Conservation (phyloP, 768 basidiomycete genomes). For the Fomitopsis serialis region DNA sequence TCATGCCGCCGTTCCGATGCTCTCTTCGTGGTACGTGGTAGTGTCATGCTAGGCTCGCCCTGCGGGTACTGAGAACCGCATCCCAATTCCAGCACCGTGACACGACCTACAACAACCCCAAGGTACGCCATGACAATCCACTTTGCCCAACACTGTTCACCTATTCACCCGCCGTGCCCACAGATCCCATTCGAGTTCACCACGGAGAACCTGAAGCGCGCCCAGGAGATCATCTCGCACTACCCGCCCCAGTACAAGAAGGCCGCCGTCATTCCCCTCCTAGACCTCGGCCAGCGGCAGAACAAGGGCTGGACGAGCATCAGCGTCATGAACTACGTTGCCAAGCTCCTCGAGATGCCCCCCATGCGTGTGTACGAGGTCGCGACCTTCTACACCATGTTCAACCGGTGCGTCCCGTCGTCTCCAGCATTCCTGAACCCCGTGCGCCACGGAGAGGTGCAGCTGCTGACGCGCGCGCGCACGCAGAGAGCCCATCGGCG, state of each 20-base stretch:
- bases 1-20: constrained; percentile 64
- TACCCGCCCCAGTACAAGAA: constrained; percentile 99
- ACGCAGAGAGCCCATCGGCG: constrained; percentile 83
- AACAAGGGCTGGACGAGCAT: constrained; percentile 99
- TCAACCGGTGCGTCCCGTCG: constrained; percentile 70
- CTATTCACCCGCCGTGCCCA: background rate
- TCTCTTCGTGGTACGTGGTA: constrained; percentile 72
- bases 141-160: background rate
- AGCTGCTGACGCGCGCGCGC: background rate
- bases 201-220: constrained; percentile 76
- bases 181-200: constrained; percentile 91
- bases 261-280: constrained; percentile 93
- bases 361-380: constrained; percentile 99
- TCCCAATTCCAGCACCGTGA: constrained; percentile 73
- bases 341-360: constrained; percentile 87
- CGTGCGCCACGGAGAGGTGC: no score
- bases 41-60: constrained; percentile 63
- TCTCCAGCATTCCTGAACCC: background rate
- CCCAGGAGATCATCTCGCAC: constrained; percentile 83
- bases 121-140: constrained; percentile 37
- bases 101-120: constrained; percentile 90
- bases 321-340: constrained; percentile 98
- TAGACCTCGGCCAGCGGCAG: constrained; percentile 95
- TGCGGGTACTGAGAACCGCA: background rate
- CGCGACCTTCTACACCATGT: constrained; percentile 99